phyloP scores from a whole-genome alignment of 2,329 filamentous ascomycete genomes.

The Aureobasidium sp. region DNA sequence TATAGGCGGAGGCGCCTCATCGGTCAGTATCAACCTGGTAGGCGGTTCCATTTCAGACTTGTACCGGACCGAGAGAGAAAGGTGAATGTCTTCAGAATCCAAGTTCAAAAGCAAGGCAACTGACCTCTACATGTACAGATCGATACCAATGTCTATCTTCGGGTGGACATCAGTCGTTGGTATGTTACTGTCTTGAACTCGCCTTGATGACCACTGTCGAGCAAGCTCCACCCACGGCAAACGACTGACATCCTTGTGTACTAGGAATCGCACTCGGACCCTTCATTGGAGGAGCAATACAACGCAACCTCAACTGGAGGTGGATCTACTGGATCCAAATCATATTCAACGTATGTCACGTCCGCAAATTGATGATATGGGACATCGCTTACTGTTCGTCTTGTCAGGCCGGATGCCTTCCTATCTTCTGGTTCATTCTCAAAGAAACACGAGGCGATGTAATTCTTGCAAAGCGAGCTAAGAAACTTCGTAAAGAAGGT shows the following conservation, averaged over 20 bases:
- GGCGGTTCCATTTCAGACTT: conserved; percentile 28
- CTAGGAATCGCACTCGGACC: conserved; percentile 29
- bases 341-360: conserved; percentile 30
- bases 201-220: neutral
- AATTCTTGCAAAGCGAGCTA: conserved; percentile 28
- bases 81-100: conserved; percentile 18
- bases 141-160: conserved; percentile 28
- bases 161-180: conserved; percentile 19
- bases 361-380: too few species aligned
- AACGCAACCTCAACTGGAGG: conserved; percentile 23
- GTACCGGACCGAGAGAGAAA: conserved; percentile 25
- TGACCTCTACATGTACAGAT: neutral
- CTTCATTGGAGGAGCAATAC: conserved; percentile 28
- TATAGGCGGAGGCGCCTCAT: conserved; percentile 27
- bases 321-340: conserved; percentile 26
- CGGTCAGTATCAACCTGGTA: conserved; percentile 26
- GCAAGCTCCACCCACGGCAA: too few species aligned
- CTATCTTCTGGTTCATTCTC: conserved; percentile 32
- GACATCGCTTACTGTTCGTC: too few species aligned
- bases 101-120: neutral
- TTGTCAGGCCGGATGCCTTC: conserved; percentile 20
- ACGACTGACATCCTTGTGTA: neutral
- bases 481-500: conserved; percentile 22
- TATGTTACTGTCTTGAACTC: neutral
- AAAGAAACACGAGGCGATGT: conserved; percentile 39